Base-by-base conservation (phyloP, 768 basidiomycete genomes). In the Lepiota venenata region DNA sequence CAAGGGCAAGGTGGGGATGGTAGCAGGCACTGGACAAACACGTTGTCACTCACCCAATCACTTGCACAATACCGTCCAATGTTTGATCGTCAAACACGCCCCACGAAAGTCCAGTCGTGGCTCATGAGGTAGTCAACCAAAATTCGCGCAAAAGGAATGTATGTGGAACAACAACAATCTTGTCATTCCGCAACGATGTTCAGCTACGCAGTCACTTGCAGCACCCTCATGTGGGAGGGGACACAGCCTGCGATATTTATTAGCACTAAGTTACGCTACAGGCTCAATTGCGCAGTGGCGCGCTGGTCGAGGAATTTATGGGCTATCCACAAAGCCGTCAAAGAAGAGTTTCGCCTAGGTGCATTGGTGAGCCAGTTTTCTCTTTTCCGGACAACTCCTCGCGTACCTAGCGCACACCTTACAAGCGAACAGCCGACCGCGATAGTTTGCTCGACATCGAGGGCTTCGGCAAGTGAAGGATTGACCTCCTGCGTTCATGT, bases 381-480 rank as follows among this genome's bases (percentile, higher is more conserved):
- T 35, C n/a, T 11, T 29, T 20, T 43, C 2, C 22, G 9, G 10
- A 47, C 18, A 58, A 53, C 1, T 32, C 9, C 37, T 16, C 32
- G 71, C 82, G 48, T 63, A 92, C 92, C 92, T 50, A 96, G 73
- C 8, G 93, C 91, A 29, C 88, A 75, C 27, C 93, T 80, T 25
- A 92, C 83, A 41, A 96, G 75, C 35, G 90, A 93, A 64, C 93
- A 91, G 5, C 93, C 93, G 22, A 95, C 84, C 15, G 91, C 85
- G 22, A 99, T 87, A 0, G 97, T 99, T 72, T 95, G 86, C 60
- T 83, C 71, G 8, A 88, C 95, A 32, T 85, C 85, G 44, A 75
- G 77, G 42, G 74, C 76, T 61, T 94, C 92, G 12, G 79, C 82
- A 15, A 99, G 78, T 0, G 91, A 88, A n/a, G 97, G 97, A 67